Evolutionary conservation across 75 land plant species (phyloP).

Genomic region (Pinus taeda): DNA sequence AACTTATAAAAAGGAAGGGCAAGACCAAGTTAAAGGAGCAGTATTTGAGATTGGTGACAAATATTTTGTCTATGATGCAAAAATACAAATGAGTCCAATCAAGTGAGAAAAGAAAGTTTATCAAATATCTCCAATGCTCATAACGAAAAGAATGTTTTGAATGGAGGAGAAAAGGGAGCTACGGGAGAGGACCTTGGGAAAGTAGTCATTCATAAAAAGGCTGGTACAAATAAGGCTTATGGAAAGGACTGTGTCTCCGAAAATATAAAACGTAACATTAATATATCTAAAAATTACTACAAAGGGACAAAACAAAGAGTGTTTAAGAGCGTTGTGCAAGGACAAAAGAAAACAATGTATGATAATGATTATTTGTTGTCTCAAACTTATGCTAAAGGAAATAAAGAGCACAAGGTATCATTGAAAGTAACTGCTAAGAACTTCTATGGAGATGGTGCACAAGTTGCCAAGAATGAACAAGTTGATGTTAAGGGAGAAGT

Average conservation of each 20-base stretch:
- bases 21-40: constrained; percentile 12
- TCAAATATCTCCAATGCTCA: background rate
- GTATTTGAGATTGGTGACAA: constrained; percentile 9
- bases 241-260: constrained; percentile 14
- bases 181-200: constrained; percentile 9
- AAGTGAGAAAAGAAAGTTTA: background rate
- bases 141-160: background rate
- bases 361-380: background rate
- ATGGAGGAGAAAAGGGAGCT: constrained; percentile 2
- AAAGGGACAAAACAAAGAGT: constrained; percentile 17
- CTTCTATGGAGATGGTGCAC: too few species aligned
- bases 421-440: too few species aligned
- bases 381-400: constrained; percentile 2
- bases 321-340: constrained; percentile 8
- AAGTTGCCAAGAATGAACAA: too few species aligned
- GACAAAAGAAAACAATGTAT: constrained; percentile 18
- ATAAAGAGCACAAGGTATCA: too few species aligned
- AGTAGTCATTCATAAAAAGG: constrained; percentile 7
- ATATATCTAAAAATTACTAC: background rate
- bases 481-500: too few species aligned
- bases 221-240: constrained; percentile 1
- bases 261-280: constrained; percentile 13
- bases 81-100: constrained; percentile 3
- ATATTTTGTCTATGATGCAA: background rate
- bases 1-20: background rate